These are phyloP conservation scores for Capsella rubella DNA, from an alignment of 441 rosid species.

Conservation along the genomic window DNA sequence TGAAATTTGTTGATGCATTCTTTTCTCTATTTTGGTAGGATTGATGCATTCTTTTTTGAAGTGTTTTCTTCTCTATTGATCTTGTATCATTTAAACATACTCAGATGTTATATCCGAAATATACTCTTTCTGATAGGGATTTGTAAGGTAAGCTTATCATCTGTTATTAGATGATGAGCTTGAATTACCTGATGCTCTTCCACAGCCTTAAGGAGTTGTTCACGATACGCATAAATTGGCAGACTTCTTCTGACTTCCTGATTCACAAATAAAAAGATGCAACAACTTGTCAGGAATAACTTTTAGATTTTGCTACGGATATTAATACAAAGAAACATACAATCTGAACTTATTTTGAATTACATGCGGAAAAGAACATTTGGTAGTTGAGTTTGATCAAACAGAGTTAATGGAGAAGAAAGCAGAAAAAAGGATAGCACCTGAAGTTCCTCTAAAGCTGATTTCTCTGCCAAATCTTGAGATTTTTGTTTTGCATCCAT, in stretches of 20 bases:
- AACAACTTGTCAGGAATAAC: background rate
- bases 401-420: constrained; percentile 16
- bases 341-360: constrained; percentile 11
- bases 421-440: constrained; percentile 45
- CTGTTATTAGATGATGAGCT: constrained; percentile 18
- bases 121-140: constrained; percentile 1
- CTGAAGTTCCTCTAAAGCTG: constrained; percentile 89
- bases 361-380: constrained; percentile 13
- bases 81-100: constrained; percentile 14
- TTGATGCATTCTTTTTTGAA: background rate
- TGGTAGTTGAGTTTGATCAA: constrained; percentile 26
- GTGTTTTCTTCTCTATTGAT: constrained; percentile 8
- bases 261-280: constrained; percentile 39
- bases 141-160: constrained; percentile 8
- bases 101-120: background rate
- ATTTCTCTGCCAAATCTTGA: constrained; percentile 56
- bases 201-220: constrained; percentile 79
- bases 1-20: constrained; percentile 14
- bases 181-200: constrained; percentile 70
- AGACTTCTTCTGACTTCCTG: constrained; percentile 89
- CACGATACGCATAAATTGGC: constrained; percentile 87
- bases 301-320: constrained; percentile 16
- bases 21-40: background rate
- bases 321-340: constrained; percentile 17
- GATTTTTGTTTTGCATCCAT: constrained; percentile 48